Evolutionary conservation across 2,329 filamentous ascomycete species (phyloP).

Genomic region (Thermochaetoides dissita): DNA sequence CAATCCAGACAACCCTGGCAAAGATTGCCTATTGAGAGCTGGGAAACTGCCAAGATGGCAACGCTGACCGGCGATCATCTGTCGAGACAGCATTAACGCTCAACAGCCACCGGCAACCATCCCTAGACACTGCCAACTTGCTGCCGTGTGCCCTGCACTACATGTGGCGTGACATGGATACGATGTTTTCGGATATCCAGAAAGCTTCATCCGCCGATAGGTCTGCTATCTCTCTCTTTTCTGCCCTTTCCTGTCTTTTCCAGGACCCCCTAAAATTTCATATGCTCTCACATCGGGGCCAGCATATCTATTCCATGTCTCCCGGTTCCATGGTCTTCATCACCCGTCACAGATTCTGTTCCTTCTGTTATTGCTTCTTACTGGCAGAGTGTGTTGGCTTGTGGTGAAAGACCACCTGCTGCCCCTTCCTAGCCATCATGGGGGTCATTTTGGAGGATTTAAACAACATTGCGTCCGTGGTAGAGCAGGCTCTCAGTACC

Average conservation of each 20-base stretch:
- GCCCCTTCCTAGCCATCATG: too few species aligned
- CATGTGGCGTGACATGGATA: constrained; percentile 8
- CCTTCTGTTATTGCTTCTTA: not conserved
- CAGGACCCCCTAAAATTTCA: constrained; percentile 5
- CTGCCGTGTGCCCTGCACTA: constrained; percentile 5
- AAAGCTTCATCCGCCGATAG: too few species aligned
- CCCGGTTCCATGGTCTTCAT: not conserved
- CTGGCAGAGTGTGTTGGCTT: too few species aligned
- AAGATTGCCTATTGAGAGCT: not conserved
- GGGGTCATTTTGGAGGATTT: too few species aligned
- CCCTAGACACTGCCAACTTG: not conserved
- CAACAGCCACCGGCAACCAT: not conserved
- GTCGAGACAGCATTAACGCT: constrained; percentile 1
- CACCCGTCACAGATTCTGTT: constrained; percentile 2
- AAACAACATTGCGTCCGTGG: too few species aligned
- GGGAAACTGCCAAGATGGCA: not conserved
- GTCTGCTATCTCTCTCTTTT: not conserved
- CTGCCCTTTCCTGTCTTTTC: not conserved
- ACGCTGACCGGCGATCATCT: constrained; percentile 2
- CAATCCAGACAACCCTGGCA: not conserved
- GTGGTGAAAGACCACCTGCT: too few species aligned
- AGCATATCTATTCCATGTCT: not conserved
- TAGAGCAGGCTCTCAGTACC: too few species aligned
- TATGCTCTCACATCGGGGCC: constrained; percentile 5
- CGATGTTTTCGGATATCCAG: not conserved